Evolutionary conservation across 129 eudicot species (phyloP), one percentile per base, ranked within the genome.

Genomic region (Heracleum sosnowskyi): DNA sequence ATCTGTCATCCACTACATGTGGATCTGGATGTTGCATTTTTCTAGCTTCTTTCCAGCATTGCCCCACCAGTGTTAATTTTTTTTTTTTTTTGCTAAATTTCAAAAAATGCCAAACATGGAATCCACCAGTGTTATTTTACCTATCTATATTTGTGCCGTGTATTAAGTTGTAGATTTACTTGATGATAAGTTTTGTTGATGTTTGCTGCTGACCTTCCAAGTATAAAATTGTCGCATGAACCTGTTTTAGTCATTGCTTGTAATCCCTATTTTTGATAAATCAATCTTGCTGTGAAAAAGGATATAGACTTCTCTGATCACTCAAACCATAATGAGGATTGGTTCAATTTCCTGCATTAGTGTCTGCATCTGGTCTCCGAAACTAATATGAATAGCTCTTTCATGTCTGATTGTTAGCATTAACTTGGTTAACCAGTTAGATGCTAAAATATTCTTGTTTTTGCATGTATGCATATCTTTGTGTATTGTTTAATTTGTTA

Each of bases 91-190:
- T n/a, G n/a, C n/a, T n/a, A n/a, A n/a, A n/a, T n/a, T n/a, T n/a
- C n/a, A n/a, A n/a, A n/a, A n/a, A n/a, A n/a, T n/a, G n/a, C n/a
- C n/a, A n/a, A n/a, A n/a, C n/a, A n/a, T n/a, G n/a, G n/a, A n/a
- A n/a, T n/a, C n/a, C n/a, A n/a, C n/a, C n/a, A n/a, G n/a, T n/a
- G n/a, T n/a, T n/a, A n/a, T n/a, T 69, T 36, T 35, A 47, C 18
- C 22, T 72, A 49, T 40, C 77, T 36, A 37, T 51, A 15, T 34
- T 62, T 66, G 77, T 83, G 34, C 78, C 80, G 55, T 86, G 89
- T 69, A 39, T 34, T 20, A 37, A 20, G 64, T 57, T 9, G 12
- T 57, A 24, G 29, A 20, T 68, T 35, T 37, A 34, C 64, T 57
- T n/a, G 4, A 11, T 34, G 45, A 20, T 34, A 22, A 36, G 42